Evolutionary conservation across 23 red algal genomes (phyloP), one percentile per base, ranked within the genome.

Genomic region (Gracilaria caudata): DNA sequence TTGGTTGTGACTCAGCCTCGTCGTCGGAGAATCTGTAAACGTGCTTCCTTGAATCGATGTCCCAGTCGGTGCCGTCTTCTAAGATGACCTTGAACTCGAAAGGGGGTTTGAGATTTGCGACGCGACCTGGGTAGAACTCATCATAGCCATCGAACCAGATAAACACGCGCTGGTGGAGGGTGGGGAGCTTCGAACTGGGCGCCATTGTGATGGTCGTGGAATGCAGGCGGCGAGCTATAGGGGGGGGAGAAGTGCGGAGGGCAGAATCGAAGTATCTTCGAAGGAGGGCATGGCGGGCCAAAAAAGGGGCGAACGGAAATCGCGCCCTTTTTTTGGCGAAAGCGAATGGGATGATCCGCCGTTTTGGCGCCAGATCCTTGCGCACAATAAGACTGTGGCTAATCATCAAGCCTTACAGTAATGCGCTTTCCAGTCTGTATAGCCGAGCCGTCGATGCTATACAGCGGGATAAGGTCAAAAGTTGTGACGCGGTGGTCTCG

Each of bases 71-170:
- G 35, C 85, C 85, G 55, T 89, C 85, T 53, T 89, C 85, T 8
- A 89, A 73, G 51, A 77, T 26, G 44, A 89, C 85, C 51, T 78
- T 45, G 85, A 89, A 89, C 44, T 68, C 56, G 74, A 77, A 60
- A 38, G 85, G 85, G 29, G 71, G 40, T 21, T 30, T 44, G 33
- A 89, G 12, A 61, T 20, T 49, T 12, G 51, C 37, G 28, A 89
- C 85, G 25, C 68, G 44, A 54, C 85, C 85, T 0, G 51, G 33
- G 73, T 89, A 89, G 70, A 68, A 89, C 55, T 89, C 71, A 56
- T 89, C 85, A 55, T 89, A 89, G 19, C 85, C 85, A 44, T 68
- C 64, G 59, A 89, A 89, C 85, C 85, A 89, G 28, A 89, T 39
- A 25, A 68, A 70, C 0, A 89, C 85, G 26, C 45, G 45, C 38